Conservation (phyloP, 2,329 filamentous ascomycete genomes). For the Aspergillus fischeri region DNA sequence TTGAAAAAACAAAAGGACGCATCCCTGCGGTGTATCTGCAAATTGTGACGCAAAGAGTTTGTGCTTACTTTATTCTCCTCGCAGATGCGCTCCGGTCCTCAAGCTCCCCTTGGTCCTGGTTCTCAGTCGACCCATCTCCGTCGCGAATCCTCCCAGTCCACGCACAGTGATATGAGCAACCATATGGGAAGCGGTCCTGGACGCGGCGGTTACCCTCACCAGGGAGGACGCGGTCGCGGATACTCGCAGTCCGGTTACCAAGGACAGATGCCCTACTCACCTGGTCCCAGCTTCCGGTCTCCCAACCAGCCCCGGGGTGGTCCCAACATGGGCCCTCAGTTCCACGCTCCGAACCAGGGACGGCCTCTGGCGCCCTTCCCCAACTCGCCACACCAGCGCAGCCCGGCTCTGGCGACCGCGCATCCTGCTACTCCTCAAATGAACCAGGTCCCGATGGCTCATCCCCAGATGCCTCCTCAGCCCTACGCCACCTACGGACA, state of each 20-base stretch:
- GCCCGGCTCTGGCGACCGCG: slow-evolving; percentile 62
- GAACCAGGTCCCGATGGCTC: slow-evolving; percentile 65
- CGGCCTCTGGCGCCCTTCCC: slow-evolving; percentile 47
- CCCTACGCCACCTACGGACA: slow-evolving; percentile 56
- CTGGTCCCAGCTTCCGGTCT: slow-evolving; percentile 50
- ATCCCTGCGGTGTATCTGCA: not conserved
- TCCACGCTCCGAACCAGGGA: slow-evolving; percentile 43
- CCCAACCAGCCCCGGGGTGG: slow-evolving; percentile 49
- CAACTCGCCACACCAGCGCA: slow-evolving; percentile 64
- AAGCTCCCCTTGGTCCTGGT: slow-evolving; percentile 57
- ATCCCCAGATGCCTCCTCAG: slow-evolving; percentile 59
- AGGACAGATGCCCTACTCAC: slow-evolving; percentile 52
- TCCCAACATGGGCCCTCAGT: slow-evolving; percentile 50
- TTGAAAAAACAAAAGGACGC: not conserved
- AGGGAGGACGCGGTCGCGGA: slow-evolving; percentile 55
- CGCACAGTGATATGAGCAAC: slow-evolving; percentile 68
- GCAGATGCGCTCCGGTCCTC: slow-evolving; percentile 65
- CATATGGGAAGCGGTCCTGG: slow-evolving; percentile 50
- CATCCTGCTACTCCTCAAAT: slow-evolving; percentile 68
- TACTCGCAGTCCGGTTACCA: slow-evolving; percentile 52
- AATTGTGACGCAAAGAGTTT: not conserved
- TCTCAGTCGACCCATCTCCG: slow-evolving; percentile 73
- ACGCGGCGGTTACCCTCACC: slow-evolving; percentile 51
- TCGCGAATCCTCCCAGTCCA: slow-evolving; percentile 80
- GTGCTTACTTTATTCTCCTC: slow-evolving; percentile 10